Base-by-base conservation (phyloP, 768 basidiomycete species). In the Psilocybe sp. region DNA sequence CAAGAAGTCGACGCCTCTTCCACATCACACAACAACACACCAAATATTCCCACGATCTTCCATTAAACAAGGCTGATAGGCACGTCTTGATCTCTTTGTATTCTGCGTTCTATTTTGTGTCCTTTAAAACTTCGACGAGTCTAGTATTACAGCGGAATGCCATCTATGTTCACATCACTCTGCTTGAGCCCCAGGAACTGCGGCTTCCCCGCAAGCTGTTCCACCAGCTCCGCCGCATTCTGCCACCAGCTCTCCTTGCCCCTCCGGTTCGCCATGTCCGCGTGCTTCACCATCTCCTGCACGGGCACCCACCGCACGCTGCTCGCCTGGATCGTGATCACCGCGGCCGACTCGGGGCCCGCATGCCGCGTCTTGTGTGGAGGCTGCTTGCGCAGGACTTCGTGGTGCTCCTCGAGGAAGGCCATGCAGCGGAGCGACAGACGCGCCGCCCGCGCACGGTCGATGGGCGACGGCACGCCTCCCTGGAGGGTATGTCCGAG, bases 401-500 rank as follows among this genome's bases (percentile, higher is more conserved):
- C 72, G 64, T 91, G 88, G 55, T 96, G 85, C 44, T 80, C 64
- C 69, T 98, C 97, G 52, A 98, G 77, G 80, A 97, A 98, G 32
- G 84, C 73, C 91, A 99, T 94, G 72, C 92, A 96, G 59, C 91
- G 87, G 54, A 96, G 74, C 7, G 96, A 84, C 39, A 98, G 79
- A 31, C 97, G 87, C 6, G 89, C 86, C 3, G 92, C 97, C 20
- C 92, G 89, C 0, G 88, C 84, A 44, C 96, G 90, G 71, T 98
- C 97, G 59, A 91, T 78, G 0, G 97, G 97, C 0, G 96, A 97
- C 4, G 97, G 97, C 14, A 92, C 84, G 2, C 94, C 94, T 7
- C 97, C 97, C 62, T 99, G 97, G 2, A 99, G 73, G 4, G 95
- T 98, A 71, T 99, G 97, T 13, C 97, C 97, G 15, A 99, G 82